A percentile compares a stretch with the other conserved stretches of the same genome.
Evolutionary conservation across 2,329 filamentous ascomycete genomes (phyloP).

Genomic region (Thielaviopsis euricoi): DNA sequence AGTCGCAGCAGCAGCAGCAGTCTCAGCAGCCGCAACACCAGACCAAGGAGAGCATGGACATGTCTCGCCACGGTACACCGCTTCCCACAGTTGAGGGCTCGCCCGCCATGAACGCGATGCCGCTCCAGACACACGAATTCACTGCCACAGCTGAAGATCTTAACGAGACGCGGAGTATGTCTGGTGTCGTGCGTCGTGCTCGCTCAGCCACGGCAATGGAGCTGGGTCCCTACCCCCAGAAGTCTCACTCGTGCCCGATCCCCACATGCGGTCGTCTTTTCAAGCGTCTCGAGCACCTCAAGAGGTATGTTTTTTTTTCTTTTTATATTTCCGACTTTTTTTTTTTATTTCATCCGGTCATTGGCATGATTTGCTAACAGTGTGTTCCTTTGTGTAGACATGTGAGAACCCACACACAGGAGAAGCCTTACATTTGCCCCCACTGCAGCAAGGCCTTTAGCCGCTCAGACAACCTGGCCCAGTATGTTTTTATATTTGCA

Average conservation of each 20-base stretch:
- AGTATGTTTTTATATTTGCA: conserved; percentile 43
- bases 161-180: conserved; percentile 48
- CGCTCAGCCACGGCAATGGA: conserved; percentile 95
- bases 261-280: conserved; percentile 92
- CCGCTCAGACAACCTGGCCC: conserved; percentile 93
- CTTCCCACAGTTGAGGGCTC: conserved; percentile 71
- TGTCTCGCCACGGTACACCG: conserved; percentile 85
- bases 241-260: conserved; percentile 98
- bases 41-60: conserved; percentile 55
- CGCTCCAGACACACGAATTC: conserved; percentile 56
- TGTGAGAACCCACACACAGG: conserved; percentile 97
- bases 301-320: conserved; percentile 60
- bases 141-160: conserved; percentile 46
- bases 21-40: conserved; percentile 37
- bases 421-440: conserved; percentile 93
- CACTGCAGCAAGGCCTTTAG: conserved; percentile 99
- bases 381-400: conserved; percentile 49
- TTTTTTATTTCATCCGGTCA: conserved; percentile 29
- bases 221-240: conserved; percentile 87
- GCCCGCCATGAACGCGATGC: conserved; percentile 54
- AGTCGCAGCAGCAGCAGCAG: not conserved
- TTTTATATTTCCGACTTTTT: conserved; percentile 21
- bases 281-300: conserved; percentile 97
- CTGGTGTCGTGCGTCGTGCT: conserved; percentile 71
- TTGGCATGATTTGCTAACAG: conserved; percentile 9